These are phyloP conservation scores for Jatropha multifida DNA, from an alignment of 441 rosid genomes.

Conservation along the genomic window DNA sequence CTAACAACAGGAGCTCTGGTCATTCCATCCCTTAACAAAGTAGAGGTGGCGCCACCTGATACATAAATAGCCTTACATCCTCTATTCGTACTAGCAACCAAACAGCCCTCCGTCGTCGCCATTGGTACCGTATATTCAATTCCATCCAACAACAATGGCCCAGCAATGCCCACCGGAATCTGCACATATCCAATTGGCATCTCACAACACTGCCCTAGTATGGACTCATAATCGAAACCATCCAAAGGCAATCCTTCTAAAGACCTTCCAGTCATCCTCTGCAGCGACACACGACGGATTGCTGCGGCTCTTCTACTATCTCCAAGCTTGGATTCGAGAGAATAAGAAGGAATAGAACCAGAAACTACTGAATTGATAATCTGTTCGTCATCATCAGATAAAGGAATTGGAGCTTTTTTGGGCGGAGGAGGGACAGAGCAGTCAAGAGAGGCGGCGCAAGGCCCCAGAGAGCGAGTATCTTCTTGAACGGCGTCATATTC, in stretches of 20 bases:
- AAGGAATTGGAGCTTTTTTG: background rate
- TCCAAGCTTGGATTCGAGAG: constrained; percentile 61
- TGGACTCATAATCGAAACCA: constrained; percentile 67
- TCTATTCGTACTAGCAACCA: constrained; percentile 75
- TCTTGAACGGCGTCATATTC: background rate
- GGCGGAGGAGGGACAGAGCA: background rate
- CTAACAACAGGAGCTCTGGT: constrained; percentile 78
- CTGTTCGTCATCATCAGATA: constrained; percentile 54
- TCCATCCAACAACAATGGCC: constrained; percentile 69
- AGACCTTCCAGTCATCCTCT: constrained; percentile 63
- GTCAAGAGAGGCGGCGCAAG: background rate
- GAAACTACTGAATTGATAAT: constrained; percentile 51
- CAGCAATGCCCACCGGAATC: constrained; percentile 76
- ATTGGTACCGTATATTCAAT: constrained; percentile 61
- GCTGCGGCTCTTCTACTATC: constrained; percentile 65
- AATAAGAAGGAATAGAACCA: constrained; percentile 52
- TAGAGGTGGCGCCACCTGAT: constrained; percentile 65
- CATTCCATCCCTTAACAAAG: constrained; percentile 65
- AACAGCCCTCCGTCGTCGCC: constrained; percentile 84
- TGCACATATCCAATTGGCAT: constrained; percentile 85
- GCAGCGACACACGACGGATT: constrained; percentile 66
- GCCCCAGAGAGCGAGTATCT: background rate
- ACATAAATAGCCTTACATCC: constrained; percentile 69
- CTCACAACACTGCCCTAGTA: constrained; percentile 81
- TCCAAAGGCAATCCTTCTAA: constrained; percentile 60